Evolutionary conservation across 2,329 filamentous ascomycete genomes (phyloP).

Genomic region (Penicillium italicum): DNA sequence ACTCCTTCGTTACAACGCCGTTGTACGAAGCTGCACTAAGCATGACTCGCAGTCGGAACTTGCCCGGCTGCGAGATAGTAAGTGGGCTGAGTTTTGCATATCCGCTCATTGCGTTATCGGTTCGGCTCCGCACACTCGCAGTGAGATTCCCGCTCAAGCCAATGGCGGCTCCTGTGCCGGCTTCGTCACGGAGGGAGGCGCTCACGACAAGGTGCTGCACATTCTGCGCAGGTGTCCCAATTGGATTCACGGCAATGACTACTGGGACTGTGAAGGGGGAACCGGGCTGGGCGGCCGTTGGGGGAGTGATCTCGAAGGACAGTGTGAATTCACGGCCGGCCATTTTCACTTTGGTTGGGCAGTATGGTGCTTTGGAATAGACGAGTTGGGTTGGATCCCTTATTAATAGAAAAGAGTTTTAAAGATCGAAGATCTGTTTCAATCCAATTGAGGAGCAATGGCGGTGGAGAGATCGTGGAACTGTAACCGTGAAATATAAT

Average conservation of each 20-base stretch:
- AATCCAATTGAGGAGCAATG: constrained; percentile 3
- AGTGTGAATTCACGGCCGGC: constrained; percentile 29
- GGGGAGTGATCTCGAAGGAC: constrained; percentile 31
- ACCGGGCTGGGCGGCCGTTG: constrained; percentile 25
- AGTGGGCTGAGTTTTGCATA: constrained; percentile 30
- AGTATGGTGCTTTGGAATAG: background rate
- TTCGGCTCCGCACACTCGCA: constrained; percentile 32
- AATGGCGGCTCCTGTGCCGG: constrained; percentile 17
- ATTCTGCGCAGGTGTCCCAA: constrained; percentile 22
- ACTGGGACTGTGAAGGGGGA: constrained; percentile 32
- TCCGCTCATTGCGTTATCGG: constrained; percentile 29
- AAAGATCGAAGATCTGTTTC: background rate
- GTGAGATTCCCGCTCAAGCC: constrained; percentile 30
- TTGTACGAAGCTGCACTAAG: constrained; percentile 27
- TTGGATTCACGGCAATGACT: constrained; percentile 29
- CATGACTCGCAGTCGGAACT: constrained; percentile 33
- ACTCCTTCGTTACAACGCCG: constrained; percentile 30
- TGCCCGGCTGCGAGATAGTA: constrained; percentile 28
- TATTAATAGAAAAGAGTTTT: background rate
- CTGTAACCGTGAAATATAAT: constrained; percentile 7
- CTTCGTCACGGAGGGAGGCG: constrained; percentile 28
- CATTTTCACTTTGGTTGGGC: constrained; percentile 3
- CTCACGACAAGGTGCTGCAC: constrained; percentile 30
- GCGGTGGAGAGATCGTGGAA: background rate
- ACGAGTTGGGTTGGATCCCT: background rate